These are phyloP conservation scores for Hypomontagnella submonticulosa DNA, from an alignment of 495 filamentous ascomycete genomes.

Conservation along the genomic window DNA sequence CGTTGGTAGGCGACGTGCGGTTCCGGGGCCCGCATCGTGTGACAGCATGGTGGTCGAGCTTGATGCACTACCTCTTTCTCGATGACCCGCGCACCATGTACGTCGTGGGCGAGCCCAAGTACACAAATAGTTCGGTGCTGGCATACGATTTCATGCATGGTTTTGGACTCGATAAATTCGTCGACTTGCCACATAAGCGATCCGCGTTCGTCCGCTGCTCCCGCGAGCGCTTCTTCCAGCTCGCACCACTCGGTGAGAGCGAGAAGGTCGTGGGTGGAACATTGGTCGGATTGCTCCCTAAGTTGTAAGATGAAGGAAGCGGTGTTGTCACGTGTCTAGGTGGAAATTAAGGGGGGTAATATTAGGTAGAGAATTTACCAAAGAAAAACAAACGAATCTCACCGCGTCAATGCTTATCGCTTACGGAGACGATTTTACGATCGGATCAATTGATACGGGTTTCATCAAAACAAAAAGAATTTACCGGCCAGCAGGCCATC, in stretches of 20 bases:
- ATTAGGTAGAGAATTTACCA: too few species aligned
- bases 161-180: constrained; percentile 71
- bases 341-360: not conserved
- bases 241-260: constrained; percentile 67
- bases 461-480: too few species aligned
- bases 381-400: constrained; percentile 1
- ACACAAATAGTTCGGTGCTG: constrained; percentile 67
- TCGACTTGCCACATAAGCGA: constrained; percentile 74
- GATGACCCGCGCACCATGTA: constrained; percentile 72
- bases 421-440: too few species aligned
- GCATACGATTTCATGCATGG: constrained; percentile 74
- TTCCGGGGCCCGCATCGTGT: constrained; percentile 73
- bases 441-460: too few species aligned
- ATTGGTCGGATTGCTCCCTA: constrained; percentile 57
- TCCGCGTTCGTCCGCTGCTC: constrained; percentile 69
- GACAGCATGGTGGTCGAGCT: constrained; percentile 73
- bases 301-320: constrained; percentile 42
- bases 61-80: constrained; percentile 77
- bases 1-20: constrained; percentile 70
- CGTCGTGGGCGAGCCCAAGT: constrained; percentile 74
- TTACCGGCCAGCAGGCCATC: too few species aligned
- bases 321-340: constrained; percentile 9
- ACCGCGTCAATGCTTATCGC: too few species aligned
- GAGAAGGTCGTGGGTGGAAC: constrained; percentile 61
- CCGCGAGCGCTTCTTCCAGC: constrained; percentile 74